Conservation (phyloP, 2,329 filamentous ascomycete species). For the Mycogone perniciosa region DNA sequence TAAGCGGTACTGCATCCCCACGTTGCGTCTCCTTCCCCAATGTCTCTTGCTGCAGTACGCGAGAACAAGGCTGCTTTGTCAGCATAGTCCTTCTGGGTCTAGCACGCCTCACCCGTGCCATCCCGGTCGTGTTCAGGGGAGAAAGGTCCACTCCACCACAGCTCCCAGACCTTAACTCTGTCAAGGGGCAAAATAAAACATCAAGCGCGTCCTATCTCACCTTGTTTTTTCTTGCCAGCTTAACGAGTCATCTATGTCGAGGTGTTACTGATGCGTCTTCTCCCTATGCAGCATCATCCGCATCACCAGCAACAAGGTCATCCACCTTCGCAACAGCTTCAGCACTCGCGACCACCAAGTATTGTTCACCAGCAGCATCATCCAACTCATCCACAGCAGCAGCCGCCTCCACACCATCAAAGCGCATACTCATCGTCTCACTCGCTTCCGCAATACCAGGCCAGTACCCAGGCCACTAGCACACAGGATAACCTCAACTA, state of each 20-base stretch:
- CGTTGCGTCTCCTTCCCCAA: conserved; percentile 18
- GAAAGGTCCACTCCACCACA: conserved; percentile 30
- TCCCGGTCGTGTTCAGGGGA: conserved; percentile 43
- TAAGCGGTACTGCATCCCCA: conserved; percentile 27
- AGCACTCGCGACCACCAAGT: conserved; percentile 65
- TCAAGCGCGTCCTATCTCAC: conserved; percentile 40
- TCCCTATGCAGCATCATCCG: conserved; percentile 68
- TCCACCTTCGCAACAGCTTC: conserved; percentile 58
- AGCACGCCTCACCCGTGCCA: conserved; percentile 43
- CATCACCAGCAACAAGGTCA: conserved; percentile 69
- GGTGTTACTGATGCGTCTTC: conserved; percentile 51
- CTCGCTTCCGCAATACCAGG: conserved; percentile 62
- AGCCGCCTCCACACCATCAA: conserved; percentile 53
- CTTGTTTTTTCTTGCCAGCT: conserved; percentile 30
- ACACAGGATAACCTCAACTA: conserved; percentile 65
- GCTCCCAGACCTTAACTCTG: conserved; percentile 40
- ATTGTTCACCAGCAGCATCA: conserved; percentile 67
- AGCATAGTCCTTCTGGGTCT: conserved; percentile 37
- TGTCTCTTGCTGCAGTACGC: conserved; percentile 22
- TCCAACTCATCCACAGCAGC: conserved; percentile 56
- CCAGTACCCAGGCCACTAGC: conserved; percentile 54
- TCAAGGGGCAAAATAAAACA: conserved; percentile 45
- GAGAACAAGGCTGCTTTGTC: conserved; percentile 32
- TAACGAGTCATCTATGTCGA: conserved; percentile 32
- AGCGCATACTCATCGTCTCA: conserved; percentile 63